Base-by-base conservation (phyloP, 2,329 filamentous ascomycete genomes). In the Colletotrichum sp. region DNA sequence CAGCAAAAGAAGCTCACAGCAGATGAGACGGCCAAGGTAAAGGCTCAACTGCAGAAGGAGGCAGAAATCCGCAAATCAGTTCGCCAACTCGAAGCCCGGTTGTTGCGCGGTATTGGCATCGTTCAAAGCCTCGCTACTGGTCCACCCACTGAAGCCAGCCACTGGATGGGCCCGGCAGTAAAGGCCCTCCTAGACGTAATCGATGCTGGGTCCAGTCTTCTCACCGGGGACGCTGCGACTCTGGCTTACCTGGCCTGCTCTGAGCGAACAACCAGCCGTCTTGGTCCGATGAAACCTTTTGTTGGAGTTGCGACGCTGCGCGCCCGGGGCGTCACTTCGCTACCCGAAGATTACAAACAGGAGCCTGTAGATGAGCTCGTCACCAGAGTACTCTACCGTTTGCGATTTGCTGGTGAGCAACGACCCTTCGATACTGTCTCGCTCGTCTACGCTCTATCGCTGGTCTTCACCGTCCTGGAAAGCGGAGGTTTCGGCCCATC, bases 371-470 rank as follows among this genome's bases (percentile, higher is more conserved):
- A 95, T 71, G 92, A 94, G 73, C 91, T 98, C 15, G 90, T 98
- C 15, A 98, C 96, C 4, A 92, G 97, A 83, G 92, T 98, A 2
- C 87, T 99, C 7, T 98, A 98, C 84, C 93, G 96, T 64, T 88
- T 99, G 69, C 94, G 96, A 18, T 98, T 98, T 83, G 91, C 96
- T 48, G 94, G 95, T 68, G 97, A 98, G 83, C 96, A 98, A 83
- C 92, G 96, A n/a, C 96, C 96, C 1, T 96, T 99, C 79, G 97
- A 99, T 82, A 89, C 92, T 4, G 93, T 97, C 6, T 96, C 96
- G 1, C 88, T 98, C 28, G 95, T 94, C 73, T 99, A 98, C 82
- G 92, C 96, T 66, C 87, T 98, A 34, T 95, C 96, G 0, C 88
- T 99, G 18, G 85, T 98, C 5, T 93, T 98, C 79, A 86, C 95